Percentiles rank a stretch among this genome's conserved stretches.
Evolutionary conservation across 2,329 filamentous ascomycete genomes (phyloP).

Genomic region (Talaromyces amestolkiae): DNA sequence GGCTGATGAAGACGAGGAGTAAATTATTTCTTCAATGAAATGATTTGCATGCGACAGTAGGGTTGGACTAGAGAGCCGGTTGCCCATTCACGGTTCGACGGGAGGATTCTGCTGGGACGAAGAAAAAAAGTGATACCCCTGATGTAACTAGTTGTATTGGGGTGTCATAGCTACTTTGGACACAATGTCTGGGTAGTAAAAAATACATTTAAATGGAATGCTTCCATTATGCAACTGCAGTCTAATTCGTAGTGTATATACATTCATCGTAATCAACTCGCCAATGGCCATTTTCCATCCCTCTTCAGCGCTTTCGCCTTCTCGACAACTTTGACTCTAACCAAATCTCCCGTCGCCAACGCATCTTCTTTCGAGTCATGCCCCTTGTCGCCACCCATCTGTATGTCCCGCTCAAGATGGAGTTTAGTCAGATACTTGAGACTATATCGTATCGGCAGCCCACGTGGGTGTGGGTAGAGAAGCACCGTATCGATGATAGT

Average conservation of each 20-base stretch:
- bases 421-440: conserved; percentile 71
- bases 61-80: fast-evolving
- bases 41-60: not conserved
- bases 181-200: not conserved
- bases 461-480: conserved; percentile 73
- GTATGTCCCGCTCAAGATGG: conserved; percentile 74
- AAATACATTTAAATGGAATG: not conserved
- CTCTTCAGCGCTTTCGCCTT: conserved; percentile 67
- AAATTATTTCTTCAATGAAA: conserved; percentile 48
- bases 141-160: conserved; percentile 4
- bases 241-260: not conserved
- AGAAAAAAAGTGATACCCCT: conserved; percentile 4
- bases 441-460: conserved; percentile 73
- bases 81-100: not conserved
- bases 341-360: conserved; percentile 80
- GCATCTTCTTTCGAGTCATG: conserved; percentile 95
- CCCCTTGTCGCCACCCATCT: conserved; percentile 64
- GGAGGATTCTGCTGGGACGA: not conserved
- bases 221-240: not conserved
- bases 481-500: conserved; percentile 82
- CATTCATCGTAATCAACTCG: conserved; percentile 35
- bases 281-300: conserved; percentile 46
- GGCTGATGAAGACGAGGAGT: conserved; percentile 97
- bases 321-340: conserved; percentile 66
- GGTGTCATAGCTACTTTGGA: conserved; percentile 10